Evolutionary conservation across 2,329 filamentous ascomycete genomes (phyloP).

Genomic region (Helotiales sp.): DNA sequence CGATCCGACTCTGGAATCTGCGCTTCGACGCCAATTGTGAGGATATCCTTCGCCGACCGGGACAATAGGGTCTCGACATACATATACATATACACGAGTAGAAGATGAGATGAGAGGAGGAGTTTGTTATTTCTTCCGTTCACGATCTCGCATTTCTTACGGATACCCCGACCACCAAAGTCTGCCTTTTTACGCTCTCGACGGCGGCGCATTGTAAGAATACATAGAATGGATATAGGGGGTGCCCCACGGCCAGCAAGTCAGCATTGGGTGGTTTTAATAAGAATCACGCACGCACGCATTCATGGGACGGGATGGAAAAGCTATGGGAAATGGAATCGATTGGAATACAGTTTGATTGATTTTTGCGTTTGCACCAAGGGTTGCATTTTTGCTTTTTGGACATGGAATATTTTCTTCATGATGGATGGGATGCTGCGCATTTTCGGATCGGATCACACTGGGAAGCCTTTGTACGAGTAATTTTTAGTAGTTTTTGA

Average conservation of each 20-base stretch:
- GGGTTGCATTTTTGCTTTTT: neutral
- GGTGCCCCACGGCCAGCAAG: neutral
- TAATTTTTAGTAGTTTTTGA: neutral
- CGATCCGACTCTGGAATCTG: conserved; percentile 68
- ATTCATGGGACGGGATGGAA: neutral
- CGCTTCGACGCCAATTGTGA: conserved; percentile 96
- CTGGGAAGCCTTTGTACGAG: neutral
- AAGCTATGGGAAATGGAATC: neutral
- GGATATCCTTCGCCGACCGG: conserved; percentile 70
- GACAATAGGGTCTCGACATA: conserved; percentile 24
- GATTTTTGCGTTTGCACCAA: no score
- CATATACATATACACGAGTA: neutral
- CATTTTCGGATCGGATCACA: neutral
- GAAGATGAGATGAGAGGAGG: neutral
- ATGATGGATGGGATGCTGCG: neutral
- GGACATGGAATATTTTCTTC: neutral
- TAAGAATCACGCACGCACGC: neutral
- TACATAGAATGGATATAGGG: neutral
- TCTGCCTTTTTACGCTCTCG: neutral
- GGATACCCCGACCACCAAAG: no score
- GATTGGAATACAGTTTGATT: no score
- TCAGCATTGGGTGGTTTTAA: conserved; percentile 1
- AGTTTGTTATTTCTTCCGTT: conserved; percentile 1
- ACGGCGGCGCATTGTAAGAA: neutral
- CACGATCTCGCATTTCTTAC: neutral